These are phyloP conservation scores for Protea cynaroides DNA, from an alignment of 164 flowering plant species.

Conservation along the genomic window DNA sequence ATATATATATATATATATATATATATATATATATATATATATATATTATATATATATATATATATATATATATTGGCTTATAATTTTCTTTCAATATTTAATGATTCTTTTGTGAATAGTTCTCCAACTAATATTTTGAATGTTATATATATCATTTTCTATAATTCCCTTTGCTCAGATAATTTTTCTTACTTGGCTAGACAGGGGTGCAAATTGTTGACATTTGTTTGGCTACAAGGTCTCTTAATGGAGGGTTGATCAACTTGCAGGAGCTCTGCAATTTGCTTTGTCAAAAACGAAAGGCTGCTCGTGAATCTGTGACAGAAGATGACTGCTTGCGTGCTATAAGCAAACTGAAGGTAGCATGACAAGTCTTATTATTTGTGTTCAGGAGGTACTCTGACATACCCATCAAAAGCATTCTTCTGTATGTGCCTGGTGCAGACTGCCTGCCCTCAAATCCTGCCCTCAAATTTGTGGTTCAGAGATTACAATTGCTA, in stretches of 20 bases:
- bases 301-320: constrained; percentile 75
- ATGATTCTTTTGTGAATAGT: neutral
- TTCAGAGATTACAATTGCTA: too few species aligned
- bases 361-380: constrained; percentile 20
- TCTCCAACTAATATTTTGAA: neutral
- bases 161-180: constrained; percentile 4
- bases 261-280: constrained; percentile 78
- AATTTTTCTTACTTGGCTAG: constrained; percentile 29
- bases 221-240: constrained; percentile 88
- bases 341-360: constrained; percentile 94
- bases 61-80: too few species aligned
- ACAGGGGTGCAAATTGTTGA: constrained; percentile 96
- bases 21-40: too few species aligned
- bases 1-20: too few species aligned
- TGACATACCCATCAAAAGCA: too few species aligned
- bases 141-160: neutral
- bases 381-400: too few species aligned
- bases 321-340: constrained; percentile 97
- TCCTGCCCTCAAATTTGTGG: too few species aligned
- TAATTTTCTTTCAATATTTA: too few species aligned
- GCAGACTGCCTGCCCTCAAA: too few species aligned
- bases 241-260: constrained; percentile 90
- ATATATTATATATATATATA: too few species aligned
- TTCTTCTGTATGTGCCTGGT: too few species aligned
- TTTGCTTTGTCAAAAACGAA: constrained; percentile 72